Evolutionary conservation across 768 basidiomycete species (phyloP), one percentile per base, ranked within the genome.

Genomic region (Coprinellus micaceus): DNA sequence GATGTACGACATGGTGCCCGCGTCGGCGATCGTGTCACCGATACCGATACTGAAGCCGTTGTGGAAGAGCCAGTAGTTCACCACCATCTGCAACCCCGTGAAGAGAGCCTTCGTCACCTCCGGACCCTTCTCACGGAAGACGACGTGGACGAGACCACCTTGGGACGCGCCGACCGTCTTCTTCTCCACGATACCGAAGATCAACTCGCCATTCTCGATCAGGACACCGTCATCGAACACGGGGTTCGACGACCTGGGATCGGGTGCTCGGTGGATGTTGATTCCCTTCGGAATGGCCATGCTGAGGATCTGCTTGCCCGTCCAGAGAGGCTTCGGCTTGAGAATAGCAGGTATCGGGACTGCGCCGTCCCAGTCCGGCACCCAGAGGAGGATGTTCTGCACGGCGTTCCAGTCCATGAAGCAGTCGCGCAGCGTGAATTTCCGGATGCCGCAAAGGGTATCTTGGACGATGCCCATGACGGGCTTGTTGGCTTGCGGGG

Each of bases 401-500:
- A 98, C 94, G 40, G 88, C 85, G 54, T 85, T 86, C 94, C 94
- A 97, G 62, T 98, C 97, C 67, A 97, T 74, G 76, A 98, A 98
- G 17, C 86, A 85, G 67, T 98, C 97, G 24, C 95, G 92, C 5
- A 98, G 77, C 0, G 97, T 98, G 68, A 98, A 94, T 72, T 98
- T 98, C 55, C 97, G 88, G 53, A 98, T 87, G 66, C 97, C 97
- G 66, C 94, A 97, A 0, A 99, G 85, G 0, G 97, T 98, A 67
- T 99, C 97, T 70, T 99, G 97, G 28, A 99, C 96, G 64, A 99
- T 98, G 58, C 94, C 97, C 96, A 99, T 99, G 64, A 98, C 95
- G 17, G 96, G 96, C 73, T 98, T 98, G 77, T 98, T 99, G 50
- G 96, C 96, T 80, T 99, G 97, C 0, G 97, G 97, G 6, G 96